Conservation (phyloP, 2,329 filamentous ascomycete genomes). For the Pseudovirgaria hyperparasitica region DNA sequence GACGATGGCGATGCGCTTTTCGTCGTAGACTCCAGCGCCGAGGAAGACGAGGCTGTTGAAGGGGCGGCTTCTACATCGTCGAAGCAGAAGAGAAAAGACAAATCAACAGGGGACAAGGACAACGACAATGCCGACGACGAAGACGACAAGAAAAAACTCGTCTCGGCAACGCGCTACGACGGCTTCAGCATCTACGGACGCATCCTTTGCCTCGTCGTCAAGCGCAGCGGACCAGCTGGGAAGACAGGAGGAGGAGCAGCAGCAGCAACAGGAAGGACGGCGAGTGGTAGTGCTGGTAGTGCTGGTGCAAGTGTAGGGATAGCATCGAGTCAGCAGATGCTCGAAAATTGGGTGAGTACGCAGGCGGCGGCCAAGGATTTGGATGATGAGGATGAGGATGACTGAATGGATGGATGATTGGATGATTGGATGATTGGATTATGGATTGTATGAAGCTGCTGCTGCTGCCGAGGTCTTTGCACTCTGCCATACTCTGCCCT, state of each 20-base stretch:
- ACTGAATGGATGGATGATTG: slow-evolving; percentile 8
- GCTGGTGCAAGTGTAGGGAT: slow-evolving; percentile 9
- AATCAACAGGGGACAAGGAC: slow-evolving; percentile 9
- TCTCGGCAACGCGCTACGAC: slow-evolving; percentile 78
- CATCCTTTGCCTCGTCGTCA: slow-evolving; percentile 82
- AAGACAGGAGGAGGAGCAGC: slow-evolving; percentile 6
- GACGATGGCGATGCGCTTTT: too few species aligned
- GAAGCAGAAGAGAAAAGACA: slow-evolving; percentile 12
- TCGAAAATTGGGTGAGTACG: slow-evolving; percentile 30
- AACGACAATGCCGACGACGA: slow-evolving; percentile 39
- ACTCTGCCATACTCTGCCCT: too few species aligned
- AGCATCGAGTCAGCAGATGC: slow-evolving; percentile 24
- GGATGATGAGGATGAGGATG: slow-evolving; percentile 22
- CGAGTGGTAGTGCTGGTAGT: too few species aligned
- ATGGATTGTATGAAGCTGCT: too few species aligned
- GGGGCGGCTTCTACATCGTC: slow-evolving; percentile 9
- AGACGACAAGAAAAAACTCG: slow-evolving; percentile 85
- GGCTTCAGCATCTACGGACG: slow-evolving; percentile 93
- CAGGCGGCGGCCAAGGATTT: slow-evolving; percentile 23
- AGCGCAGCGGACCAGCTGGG: slow-evolving; percentile 48
- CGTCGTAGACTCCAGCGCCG: too few species aligned
- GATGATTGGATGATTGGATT: too few species aligned
- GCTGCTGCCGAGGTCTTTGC: too few species aligned
- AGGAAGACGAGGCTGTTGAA: slow-evolving; percentile 19
- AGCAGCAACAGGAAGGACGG: slow-evolving; percentile 5